These are phyloP conservation scores for Ogataea pignaliae DNA, from an alignment of 805 yeast species.

Conservation along the genomic window DNA sequence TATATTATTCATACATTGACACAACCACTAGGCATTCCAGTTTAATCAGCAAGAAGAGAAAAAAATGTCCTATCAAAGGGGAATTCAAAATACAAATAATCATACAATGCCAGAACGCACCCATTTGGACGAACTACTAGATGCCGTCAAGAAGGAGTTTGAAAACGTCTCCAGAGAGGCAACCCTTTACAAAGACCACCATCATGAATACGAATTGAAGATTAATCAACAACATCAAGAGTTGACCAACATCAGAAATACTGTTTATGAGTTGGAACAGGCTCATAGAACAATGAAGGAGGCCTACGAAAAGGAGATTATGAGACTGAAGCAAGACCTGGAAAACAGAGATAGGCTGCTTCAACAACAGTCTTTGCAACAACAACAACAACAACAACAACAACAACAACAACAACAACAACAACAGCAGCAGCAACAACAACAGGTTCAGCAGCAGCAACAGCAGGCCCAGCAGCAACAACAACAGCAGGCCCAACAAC, in stretches of 20 bases:
- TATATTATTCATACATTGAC: too few species aligned
- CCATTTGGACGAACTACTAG: conserved; percentile 65
- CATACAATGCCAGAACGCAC: conserved; percentile 26
- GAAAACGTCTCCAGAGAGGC: conserved; percentile 84
- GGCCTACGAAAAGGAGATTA: conserved; percentile 90
- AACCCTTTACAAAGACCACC: conserved; percentile 77
- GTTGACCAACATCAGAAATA: conserved; percentile 88
- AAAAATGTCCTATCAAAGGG: conserved; percentile 27
- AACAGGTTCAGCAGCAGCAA: conserved; percentile 38
- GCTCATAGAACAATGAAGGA: conserved; percentile 95
- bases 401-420: conserved; percentile 33
- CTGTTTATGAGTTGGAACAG: conserved; percentile 89
- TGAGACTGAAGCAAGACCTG: conserved; percentile 78
- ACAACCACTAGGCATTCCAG: too few species aligned
- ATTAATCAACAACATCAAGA: conserved; percentile 89
- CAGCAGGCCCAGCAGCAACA: conserved; percentile 30
- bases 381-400: conserved; percentile 40
- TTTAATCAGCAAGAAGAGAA: not conserved
- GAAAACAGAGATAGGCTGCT: conserved; percentile 70
- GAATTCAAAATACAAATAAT: conserved; percentile 16
- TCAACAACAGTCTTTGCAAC: conserved; percentile 37
- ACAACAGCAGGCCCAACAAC: conserved; percentile 44
- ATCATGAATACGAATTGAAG: conserved; percentile 87
- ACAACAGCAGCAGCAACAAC: conserved; percentile 30
- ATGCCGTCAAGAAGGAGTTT: conserved; percentile 89